Percentiles rank a stretch among this genome's conserved stretches.
Conservation (phyloP, 2,329 filamentous ascomycete species). For the Davidsoniella neocaledoniae region DNA sequence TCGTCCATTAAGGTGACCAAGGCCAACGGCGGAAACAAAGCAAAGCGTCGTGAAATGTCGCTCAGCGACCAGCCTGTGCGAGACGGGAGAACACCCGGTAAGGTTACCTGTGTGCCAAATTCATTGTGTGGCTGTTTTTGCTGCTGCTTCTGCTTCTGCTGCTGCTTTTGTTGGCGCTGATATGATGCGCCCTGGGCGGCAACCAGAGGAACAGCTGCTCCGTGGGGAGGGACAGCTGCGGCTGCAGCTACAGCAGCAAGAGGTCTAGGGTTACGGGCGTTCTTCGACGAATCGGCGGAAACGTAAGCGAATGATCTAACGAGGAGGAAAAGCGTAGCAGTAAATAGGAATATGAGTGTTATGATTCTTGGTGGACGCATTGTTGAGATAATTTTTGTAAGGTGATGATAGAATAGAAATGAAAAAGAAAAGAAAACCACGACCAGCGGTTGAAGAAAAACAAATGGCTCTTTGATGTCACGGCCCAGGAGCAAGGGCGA, state of each 20-base stretch:
- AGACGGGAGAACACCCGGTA: conserved; percentile 15
- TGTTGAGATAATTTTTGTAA: conserved; percentile 16
- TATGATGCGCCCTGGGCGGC: too few species aligned
- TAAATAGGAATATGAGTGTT: conserved; percentile 36
- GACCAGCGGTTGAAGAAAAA: too few species aligned
- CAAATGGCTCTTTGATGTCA: too few species aligned
- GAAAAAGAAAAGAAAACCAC: too few species aligned
- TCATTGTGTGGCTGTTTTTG: neutral
- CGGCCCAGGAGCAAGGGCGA: too few species aligned
- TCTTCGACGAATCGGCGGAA: conserved; percentile 25
- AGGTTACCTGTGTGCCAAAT: neutral
- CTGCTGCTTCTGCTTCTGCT: neutral
- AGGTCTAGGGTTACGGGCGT: conserved; percentile 21
- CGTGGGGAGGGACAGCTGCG: neutral
- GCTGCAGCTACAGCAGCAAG: neutral
- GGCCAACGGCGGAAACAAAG: conserved; percentile 85
- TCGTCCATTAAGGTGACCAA: conserved; percentile 94
- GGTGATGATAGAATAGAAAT: too few species aligned
- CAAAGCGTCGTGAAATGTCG: conserved; percentile 60
- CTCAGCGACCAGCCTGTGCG: conserved; percentile 27
- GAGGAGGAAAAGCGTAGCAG: conserved; percentile 31
- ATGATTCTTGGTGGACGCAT: conserved; percentile 39
- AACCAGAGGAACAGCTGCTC: neutral
- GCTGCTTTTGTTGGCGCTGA: neutral
- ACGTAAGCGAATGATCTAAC: neutral